A percentile compares a stretch with the other conserved stretches of the same genome.
These are phyloP conservation scores for Hygrocybe coccinea DNA, from an alignment of 768 basidiomycete genomes.

Conservation along the genomic window DNA sequence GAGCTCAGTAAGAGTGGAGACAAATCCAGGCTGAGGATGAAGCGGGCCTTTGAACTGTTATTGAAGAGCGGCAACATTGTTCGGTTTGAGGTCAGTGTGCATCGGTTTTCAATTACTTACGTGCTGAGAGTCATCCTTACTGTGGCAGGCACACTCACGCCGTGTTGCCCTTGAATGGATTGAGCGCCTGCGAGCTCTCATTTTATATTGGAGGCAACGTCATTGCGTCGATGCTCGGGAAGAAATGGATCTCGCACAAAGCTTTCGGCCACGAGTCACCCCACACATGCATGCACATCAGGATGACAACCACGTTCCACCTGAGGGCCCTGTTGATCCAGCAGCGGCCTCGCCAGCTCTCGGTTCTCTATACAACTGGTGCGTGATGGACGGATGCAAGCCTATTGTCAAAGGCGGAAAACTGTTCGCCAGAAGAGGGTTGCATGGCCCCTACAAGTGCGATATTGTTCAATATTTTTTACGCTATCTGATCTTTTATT, in stretches of 20 bases:
- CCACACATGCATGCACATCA: conserved; percentile 45
- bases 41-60: conserved; percentile 73
- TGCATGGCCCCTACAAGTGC: conserved; percentile 75
- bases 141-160: conserved; percentile 55
- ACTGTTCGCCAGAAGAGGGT: conserved; percentile 64
- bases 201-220: conserved; percentile 74
- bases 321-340: conserved; percentile 50
- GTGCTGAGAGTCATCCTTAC: conserved; percentile 4
- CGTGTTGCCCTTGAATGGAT: conserved; percentile 82
- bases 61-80: conserved; percentile 63
- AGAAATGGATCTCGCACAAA: conserved; percentile 75
- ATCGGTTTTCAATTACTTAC: not conserved
- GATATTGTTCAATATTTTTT: conserved; percentile 22
- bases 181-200: conserved; percentile 60
- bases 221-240: conserved; percentile 70
- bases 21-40: conserved; percentile 46
- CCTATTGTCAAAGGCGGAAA: conserved; percentile 70
- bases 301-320: conserved; percentile 38
- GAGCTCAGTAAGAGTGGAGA: conserved; percentile 41
- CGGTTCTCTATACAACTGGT: conserved; percentile 78
- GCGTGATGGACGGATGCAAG: conserved; percentile 73
- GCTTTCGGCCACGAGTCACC: conserved; percentile 52
- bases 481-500: conserved; percentile 4
- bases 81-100: conserved; percentile 68
- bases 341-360: conserved; percentile 56